A percentile compares a stretch with the other conserved stretches of the same genome.
Conservation (phyloP, 192 early-diverging fungal genomes). For the Podila epigama region DNA sequence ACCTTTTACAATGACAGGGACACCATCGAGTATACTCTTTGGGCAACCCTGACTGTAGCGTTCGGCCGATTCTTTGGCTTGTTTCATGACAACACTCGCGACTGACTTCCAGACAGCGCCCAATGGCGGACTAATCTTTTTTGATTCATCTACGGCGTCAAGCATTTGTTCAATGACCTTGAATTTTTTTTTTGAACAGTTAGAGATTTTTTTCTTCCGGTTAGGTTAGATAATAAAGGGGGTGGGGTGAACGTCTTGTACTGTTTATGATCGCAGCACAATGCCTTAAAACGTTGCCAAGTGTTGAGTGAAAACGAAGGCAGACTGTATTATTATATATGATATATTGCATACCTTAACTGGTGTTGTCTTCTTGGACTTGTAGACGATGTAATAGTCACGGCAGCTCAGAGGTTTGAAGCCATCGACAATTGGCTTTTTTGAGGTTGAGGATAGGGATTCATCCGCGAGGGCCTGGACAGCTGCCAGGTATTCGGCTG, state of each 20-base stretch:
- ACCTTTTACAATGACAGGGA: conserved; percentile 76
- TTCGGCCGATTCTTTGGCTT: conserved; percentile 61
- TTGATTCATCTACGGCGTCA: conserved; percentile 15
- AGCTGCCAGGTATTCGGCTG: background rate
- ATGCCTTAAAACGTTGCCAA: no score
- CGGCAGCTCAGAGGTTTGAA: conserved; percentile 40
- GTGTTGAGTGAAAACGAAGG: no score
- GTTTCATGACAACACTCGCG: conserved; percentile 49
- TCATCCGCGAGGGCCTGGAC: conserved; percentile 13
- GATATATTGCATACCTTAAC: conserved; percentile 18
- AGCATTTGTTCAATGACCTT: conserved; percentile 48
- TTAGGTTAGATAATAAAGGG: background rate
- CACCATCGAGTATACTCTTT: conserved; percentile 74
- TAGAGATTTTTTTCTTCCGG: background rate
- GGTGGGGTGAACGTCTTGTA: background rate
- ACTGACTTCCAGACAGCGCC: conserved; percentile 42
- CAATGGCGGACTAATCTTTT: conserved; percentile 22
- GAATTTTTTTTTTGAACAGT: no score
- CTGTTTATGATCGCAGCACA: background rate
- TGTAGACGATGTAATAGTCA: conserved; percentile 57
- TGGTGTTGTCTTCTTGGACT: conserved; percentile 33
- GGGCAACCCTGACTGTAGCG: conserved; percentile 58
- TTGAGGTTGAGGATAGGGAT: background rate
- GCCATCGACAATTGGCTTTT: background rate
- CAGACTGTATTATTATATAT: no score